Conservation (phyloP, 352 stramenopile genomes). For the Phytopythium montanum region DNA sequence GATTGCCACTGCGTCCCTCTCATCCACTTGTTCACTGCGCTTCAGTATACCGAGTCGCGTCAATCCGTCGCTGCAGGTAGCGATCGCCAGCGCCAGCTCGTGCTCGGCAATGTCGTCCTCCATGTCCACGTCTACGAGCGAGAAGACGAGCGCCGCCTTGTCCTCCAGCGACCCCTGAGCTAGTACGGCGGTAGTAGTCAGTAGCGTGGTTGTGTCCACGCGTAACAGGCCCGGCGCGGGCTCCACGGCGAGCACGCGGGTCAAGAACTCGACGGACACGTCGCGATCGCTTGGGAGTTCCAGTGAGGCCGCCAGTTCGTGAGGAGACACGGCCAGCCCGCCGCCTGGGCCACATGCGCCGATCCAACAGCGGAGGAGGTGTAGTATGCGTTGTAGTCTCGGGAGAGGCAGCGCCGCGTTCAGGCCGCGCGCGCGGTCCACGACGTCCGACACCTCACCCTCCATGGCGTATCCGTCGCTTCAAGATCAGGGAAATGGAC, state of each 20-base stretch:
- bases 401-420: constrained; percentile 38
- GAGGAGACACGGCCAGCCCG: constrained; percentile 50
- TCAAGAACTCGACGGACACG: constrained; percentile 43
- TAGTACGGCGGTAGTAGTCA: constrained; percentile 38
- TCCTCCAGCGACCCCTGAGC: constrained; percentile 44
- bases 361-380: constrained; percentile 55
- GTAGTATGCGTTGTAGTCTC: constrained; percentile 51
- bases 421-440: constrained; percentile 39
- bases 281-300: constrained; percentile 33
- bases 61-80: constrained; percentile 43
- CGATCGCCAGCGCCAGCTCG: constrained; percentile 65
- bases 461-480: constrained; percentile 11
- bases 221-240: constrained; percentile 5
- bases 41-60: constrained; percentile 25
- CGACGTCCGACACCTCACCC: constrained; percentile 11
- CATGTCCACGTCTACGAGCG: constrained; percentile 64
- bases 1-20: constrained; percentile 50
- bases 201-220: constrained; percentile 57
- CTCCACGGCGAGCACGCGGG: constrained; percentile 30
- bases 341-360: constrained; percentile 46
- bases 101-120: constrained; percentile 75
- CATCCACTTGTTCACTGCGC: constrained; percentile 10
- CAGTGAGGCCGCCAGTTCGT: constrained; percentile 62
- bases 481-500: constrained; percentile 5
- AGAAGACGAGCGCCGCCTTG: constrained; percentile 58